Evolutionary conservation across 2,329 filamentous ascomycete species (phyloP).

Genomic region (Aspergillus eucalypticola): DNA sequence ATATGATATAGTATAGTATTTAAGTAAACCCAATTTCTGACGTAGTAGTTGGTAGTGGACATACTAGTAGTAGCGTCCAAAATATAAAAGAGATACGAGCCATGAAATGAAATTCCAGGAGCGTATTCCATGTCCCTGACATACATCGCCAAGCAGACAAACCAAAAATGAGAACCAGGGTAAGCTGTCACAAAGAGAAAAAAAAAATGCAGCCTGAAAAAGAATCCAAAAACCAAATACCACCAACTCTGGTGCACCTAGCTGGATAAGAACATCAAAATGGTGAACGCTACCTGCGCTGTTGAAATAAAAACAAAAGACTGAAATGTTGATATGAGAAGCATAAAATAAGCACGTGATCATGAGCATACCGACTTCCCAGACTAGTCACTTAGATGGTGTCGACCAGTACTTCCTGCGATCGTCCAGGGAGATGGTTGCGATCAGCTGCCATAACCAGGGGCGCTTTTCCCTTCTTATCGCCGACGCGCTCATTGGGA

Average conservation of each 20-base stretch:
- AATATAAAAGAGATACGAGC: background rate
- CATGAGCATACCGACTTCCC: background rate
- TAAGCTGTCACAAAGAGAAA: background rate
- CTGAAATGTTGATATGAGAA: background rate
- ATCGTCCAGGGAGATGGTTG: conserved; percentile 34
- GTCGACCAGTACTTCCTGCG: conserved; percentile 37
- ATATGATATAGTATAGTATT: no score
- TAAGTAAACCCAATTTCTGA: no score
- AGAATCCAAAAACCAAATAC: background rate
- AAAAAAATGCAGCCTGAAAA: background rate
- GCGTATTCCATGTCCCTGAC: background rate
- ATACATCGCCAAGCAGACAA: background rate
- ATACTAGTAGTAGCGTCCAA: no score
- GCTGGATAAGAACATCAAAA: background rate
- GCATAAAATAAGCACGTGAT: conserved; percentile 1
- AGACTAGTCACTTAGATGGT: conserved; percentile 14
- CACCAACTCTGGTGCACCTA: background rate
- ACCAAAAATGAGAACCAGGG: background rate
- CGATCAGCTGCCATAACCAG: conserved; percentile 30
- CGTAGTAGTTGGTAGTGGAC: no score
- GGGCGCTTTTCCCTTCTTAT: conserved; percentile 29
- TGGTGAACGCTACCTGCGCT: conserved; percentile 4
- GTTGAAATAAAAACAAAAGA: background rate
- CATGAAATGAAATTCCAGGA: background rate
- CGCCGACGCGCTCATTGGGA: conserved; percentile 29